phyloP scores from a whole-genome alignment of 1,284 basidiomycete genomes.

The Termitomyces sp. region DNA sequence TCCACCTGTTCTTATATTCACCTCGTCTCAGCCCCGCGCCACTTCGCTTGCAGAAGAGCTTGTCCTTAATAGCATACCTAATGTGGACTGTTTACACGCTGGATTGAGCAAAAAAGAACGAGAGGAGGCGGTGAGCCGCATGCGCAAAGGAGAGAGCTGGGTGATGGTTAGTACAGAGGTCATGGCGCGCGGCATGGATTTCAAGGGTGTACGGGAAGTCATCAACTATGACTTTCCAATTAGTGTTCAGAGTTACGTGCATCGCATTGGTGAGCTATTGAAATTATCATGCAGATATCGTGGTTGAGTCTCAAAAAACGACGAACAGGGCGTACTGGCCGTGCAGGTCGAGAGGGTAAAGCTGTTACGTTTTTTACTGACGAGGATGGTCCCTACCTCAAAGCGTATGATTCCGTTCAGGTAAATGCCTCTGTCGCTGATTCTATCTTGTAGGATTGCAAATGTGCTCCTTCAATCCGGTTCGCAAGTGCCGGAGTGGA shows the following conservation, averaged over 20 bases:
- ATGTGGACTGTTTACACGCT: slow-evolving; percentile 90
- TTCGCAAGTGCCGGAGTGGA: slow-evolving; percentile 87
- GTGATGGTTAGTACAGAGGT: slow-evolving; percentile 92
- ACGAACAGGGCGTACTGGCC: slow-evolving; percentile 77
- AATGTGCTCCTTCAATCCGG: slow-evolving; percentile 92
- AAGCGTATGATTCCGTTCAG: slow-evolving; percentile 57
- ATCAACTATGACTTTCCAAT: slow-evolving; percentile 97
- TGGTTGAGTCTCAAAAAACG: not conserved
- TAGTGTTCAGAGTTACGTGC: slow-evolving; percentile 91
- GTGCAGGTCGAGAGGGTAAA: slow-evolving; percentile 87
- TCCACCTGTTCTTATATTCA: slow-evolving; percentile 91
- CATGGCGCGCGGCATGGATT: slow-evolving; percentile 97
- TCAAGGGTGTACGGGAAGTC: slow-evolving; percentile 91
- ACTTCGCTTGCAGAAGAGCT: slow-evolving; percentile 88
- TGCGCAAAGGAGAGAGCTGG: slow-evolving; percentile 88
- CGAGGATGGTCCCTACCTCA: slow-evolving; percentile 88
- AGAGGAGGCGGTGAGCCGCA: slow-evolving; percentile 79
- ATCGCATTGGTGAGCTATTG: slow-evolving; percentile 72
- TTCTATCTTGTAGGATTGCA: slow-evolving; percentile 62
- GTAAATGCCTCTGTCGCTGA: slow-evolving; percentile 8
- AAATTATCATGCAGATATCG: slow-evolving; percentile 2
- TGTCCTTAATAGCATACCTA: slow-evolving; percentile 75
- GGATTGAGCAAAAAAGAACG: slow-evolving; percentile 84
- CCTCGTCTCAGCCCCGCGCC: slow-evolving; percentile 89
- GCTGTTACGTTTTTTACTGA: slow-evolving; percentile 96